A percentile compares a stretch with the other conserved stretches of the same genome.
Evolutionary conservation across 805 yeast species (phyloP).

Genomic region (Blastobotrys americana): DNA sequence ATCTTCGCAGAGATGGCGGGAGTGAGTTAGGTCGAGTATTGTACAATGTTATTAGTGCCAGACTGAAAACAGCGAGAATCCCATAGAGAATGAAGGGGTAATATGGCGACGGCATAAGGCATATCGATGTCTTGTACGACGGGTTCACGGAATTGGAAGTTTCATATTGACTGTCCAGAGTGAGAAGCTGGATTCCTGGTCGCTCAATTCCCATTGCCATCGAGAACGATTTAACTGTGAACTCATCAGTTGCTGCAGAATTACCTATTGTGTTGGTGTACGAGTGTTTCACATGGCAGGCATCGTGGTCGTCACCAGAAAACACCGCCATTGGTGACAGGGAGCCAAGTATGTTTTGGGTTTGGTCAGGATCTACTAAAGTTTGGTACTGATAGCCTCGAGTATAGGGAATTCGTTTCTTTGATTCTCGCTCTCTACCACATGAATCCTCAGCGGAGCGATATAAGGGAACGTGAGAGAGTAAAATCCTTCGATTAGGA

Average conservation of each 20-base stretch:
- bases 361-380: slow-evolving; percentile 56
- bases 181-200: slow-evolving; percentile 82
- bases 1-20: neutral
- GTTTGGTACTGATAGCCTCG: slow-evolving; percentile 87
- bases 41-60: neutral
- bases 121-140: slow-evolving; percentile 24
- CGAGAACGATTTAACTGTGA: slow-evolving; percentile 81
- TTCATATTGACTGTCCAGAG: slow-evolving; percentile 36
- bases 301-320: slow-evolving; percentile 97
- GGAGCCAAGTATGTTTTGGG: slow-evolving; percentile 49
- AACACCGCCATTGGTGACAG: slow-evolving; percentile 65
- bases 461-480: slow-evolving; percentile 84
- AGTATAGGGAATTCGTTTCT: slow-evolving; percentile 55
- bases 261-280: slow-evolving; percentile 19
- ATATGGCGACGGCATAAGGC: slow-evolving; percentile 29
- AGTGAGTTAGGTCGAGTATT: neutral
- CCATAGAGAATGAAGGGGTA: slow-evolving; percentile 26
- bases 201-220: slow-evolving; percentile 85
- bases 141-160: slow-evolving; percentile 3
- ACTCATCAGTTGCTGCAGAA: slow-evolving; percentile 48
- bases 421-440: slow-evolving; percentile 70
- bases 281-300: slow-evolving; percentile 67
- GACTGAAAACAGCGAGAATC: slow-evolving; percentile 10
- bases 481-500: slow-evolving; percentile 51
- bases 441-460: slow-evolving; percentile 58